Evolutionary conservation across 2,329 filamentous ascomycete genomes (phyloP), one percentile per base, ranked within the genome.

Genomic region (Aspergillus neoniger): DNA sequence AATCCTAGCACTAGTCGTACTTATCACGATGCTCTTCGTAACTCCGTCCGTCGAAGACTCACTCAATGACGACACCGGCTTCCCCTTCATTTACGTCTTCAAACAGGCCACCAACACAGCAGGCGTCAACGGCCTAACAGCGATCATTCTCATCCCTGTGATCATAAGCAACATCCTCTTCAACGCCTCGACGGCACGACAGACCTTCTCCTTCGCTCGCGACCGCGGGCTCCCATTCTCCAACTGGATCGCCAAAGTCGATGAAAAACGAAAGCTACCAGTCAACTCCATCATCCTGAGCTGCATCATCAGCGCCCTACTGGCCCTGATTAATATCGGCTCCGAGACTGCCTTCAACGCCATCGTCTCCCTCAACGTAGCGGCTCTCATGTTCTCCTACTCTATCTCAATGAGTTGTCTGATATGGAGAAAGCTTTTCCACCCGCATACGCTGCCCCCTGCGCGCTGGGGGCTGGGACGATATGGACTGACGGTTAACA

Each of bases 251-350:
- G 71, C 74, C 10, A 60, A 74, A 61, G 69, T 79, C 41, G 70
- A 79, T 39, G 58, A 65, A 2, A 70, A 68, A 48, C 73, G 71
- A 54, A 71, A 79, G 41, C 76, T 83, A 25, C 81, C 81, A 0
- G 67, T 78, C 3, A 79, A 78, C 54, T 72, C 81, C 0, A 72
- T 78, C 14, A 59, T 59, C 9, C 44, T 74, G 2, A 74, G 74
- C 6, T 69, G 72, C 48, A 28, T 65, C 2, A 67, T 77, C 63
- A 73, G 67, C 43, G 65, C 70, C 1, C 68, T 80, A 2, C 70
- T 83, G 15, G 76, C 77, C 3, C 70, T 83, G 12, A 83, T 85
- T 70, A 83, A 83, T 65, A 80, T 85, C 48, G 82, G 81, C 15
- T 83, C 80, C 12, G 65, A 75, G 3, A 76, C 79, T 15, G 83